These are phyloP conservation scores for Elsinoe fawcettii DNA, from an alignment of 2,329 filamentous ascomycete genomes.

Conservation along the genomic window DNA sequence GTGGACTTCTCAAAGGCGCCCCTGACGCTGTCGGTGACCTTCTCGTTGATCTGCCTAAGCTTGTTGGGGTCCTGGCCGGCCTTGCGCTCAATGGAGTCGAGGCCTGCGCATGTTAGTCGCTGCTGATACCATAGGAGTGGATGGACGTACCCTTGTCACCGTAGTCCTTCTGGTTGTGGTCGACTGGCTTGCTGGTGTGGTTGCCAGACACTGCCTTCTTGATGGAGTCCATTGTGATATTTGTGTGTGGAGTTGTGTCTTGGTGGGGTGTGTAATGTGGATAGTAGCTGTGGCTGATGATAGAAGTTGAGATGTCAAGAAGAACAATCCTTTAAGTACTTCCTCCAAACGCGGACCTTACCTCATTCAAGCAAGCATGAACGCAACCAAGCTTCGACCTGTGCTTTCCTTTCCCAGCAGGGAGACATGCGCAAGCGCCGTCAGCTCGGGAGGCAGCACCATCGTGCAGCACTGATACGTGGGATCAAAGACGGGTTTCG, in stretches of 20 bases:
- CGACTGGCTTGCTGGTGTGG: neutral
- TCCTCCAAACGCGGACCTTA: neutral
- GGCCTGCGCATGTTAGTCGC: slow-evolving; percentile 11
- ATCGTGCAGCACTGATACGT: no score
- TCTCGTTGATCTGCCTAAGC: slow-evolving; percentile 27
- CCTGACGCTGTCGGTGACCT: slow-evolving; percentile 28
- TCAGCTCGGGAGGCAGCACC: neutral
- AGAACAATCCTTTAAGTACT: neutral
- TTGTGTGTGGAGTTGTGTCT: neutral
- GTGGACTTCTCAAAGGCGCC: slow-evolving; percentile 28
- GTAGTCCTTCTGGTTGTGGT: slow-evolving; percentile 23
- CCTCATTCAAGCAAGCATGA: neutral
- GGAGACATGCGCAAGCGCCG: neutral
- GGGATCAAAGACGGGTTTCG: neutral
- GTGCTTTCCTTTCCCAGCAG: neutral
- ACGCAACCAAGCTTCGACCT: slow-evolving; percentile 8
- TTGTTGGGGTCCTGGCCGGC: slow-evolving; percentile 23
- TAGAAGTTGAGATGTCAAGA: neutral
- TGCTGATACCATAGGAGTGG: neutral
- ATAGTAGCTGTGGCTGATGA: neutral
- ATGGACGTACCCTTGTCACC: slow-evolving; percentile 24
- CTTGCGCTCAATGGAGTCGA: slow-evolving; percentile 20
- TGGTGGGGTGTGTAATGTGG: neutral
- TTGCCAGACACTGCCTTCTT: slow-evolving; percentile 9
- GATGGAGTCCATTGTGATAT: slow-evolving; percentile 3